Conservation (phyloP, 1,284 basidiomycete genomes). For the Singerocomus inundabilis region DNA sequence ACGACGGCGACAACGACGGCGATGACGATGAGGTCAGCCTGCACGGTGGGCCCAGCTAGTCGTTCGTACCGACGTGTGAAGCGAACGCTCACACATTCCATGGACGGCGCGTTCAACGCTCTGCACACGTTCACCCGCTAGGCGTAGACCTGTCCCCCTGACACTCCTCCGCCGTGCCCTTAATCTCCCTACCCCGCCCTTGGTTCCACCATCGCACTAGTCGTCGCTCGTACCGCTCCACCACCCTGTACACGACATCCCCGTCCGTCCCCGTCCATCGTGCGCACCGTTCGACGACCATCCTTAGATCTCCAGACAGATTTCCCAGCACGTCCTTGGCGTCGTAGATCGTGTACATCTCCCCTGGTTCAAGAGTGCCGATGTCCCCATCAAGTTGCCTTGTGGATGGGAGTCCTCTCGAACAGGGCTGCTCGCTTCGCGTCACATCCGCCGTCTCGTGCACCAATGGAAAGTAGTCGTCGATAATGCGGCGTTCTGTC, state of each 20-base stretch:
- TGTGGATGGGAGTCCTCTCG: conserved; percentile 31
- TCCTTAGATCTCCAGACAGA: conserved; percentile 47
- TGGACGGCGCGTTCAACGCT: no score
- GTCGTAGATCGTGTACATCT: conserved; percentile 58
- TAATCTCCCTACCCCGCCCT: conserved; percentile 17
- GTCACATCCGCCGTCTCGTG: neutral
- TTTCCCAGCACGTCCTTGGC: conserved; percentile 57
- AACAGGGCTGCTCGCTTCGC: neutral
- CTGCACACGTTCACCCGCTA: conserved; percentile 2
- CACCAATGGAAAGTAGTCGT: conserved; percentile 45
- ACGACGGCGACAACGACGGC: conserved; percentile 11
- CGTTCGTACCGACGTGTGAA: conserved; percentile 14
- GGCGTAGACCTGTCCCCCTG: conserved; percentile 7
- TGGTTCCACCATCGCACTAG: conserved; percentile 49
- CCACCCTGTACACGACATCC: conserved; percentile 48
- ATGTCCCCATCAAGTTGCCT: conserved; percentile 16
- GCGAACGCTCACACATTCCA: no score
- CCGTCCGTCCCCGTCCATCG: conserved; percentile 51
- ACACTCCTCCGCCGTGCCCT: conserved; percentile 10
- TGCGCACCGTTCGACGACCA: conserved; percentile 49
- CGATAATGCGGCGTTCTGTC: conserved; percentile 31
- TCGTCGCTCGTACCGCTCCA: conserved; percentile 62
- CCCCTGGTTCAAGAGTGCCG: conserved; percentile 45
- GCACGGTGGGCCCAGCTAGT: neutral
- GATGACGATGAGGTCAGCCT: conserved; percentile 7